Conservation (phyloP, 139 green algal species). For the Protoeuglena noctilucae region DNA sequence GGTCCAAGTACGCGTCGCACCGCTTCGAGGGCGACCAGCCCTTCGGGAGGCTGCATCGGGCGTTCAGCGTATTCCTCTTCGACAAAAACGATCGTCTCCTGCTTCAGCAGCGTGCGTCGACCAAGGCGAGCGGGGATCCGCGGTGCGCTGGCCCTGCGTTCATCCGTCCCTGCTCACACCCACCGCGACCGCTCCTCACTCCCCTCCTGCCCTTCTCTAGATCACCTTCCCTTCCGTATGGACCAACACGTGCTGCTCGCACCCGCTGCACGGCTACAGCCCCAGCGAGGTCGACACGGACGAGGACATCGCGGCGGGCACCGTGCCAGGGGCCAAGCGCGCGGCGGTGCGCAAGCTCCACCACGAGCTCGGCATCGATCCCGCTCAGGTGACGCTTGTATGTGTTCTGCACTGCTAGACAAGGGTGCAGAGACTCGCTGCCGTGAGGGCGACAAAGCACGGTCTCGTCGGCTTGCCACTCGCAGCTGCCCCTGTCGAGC, state of each 20-base stretch:
- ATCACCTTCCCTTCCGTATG: conserved; percentile 91
- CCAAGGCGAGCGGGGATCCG: too few species aligned
- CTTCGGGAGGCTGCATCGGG: conserved; percentile 63
- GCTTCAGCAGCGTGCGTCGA: conserved; percentile 58
- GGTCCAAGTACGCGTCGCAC: conserved; percentile 67
- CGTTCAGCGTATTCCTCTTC: conserved; percentile 95
- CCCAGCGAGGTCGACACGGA: conserved; percentile 40
- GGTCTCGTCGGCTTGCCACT: too few species aligned
- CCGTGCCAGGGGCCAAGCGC: conserved; percentile 35
- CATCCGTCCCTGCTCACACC: too few species aligned
- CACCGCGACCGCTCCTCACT: too few species aligned
- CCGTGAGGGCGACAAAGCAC: not conserved
- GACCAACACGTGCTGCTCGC: conserved; percentile 97
- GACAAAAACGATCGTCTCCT: conserved; percentile 62
- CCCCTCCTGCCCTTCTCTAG: too few species aligned
- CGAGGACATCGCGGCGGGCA: conserved; percentile 14
- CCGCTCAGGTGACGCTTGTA: conserved; percentile 1
- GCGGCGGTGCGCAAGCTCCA: conserved; percentile 69
- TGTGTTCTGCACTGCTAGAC: not conserved
- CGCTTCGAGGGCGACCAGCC: conserved; percentile 28
- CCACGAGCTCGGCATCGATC: conserved; percentile 89
- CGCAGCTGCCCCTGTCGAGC: conserved; percentile 27
- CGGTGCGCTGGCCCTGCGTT: too few species aligned
- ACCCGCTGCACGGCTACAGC: conserved; percentile 65
- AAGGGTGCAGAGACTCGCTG: not conserved